Base-by-base conservation (phyloP, 176 grass and related monocot species). In the Aegilops bicornis region DNA sequence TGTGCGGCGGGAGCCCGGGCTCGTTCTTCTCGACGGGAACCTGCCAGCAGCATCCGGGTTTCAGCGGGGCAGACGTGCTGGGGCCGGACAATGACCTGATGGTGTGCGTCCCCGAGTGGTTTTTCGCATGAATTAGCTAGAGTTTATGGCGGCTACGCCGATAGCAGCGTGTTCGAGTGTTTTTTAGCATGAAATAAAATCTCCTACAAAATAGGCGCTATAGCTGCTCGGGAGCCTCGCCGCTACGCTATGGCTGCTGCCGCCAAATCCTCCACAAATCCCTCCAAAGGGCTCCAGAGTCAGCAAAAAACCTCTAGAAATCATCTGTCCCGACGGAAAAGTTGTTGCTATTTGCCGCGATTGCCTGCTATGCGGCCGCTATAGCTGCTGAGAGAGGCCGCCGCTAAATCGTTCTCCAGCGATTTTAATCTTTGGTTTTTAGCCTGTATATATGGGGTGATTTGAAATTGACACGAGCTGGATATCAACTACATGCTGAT, bases 11-110 rank as follows among this genome's bases (percentile, higher is more conserved):
- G 25, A 99, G 90, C 77, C 97, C 97, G 15, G 92, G 72, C 84
- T 99, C 90, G 7, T 94, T 92, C 4, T 95, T 97, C 77, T 97
- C 97, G 1, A 89, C 87, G 3, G 86, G 85, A 4, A 91, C 87
- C 17, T 91, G 87, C 86, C 93, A 90, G 22, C 86, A 84, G 81
- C 82, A 75, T 17, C 24, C 16, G n/a, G 84, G 89, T 25, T 64
- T 45, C 76, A 50, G 36, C 69, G 70, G 37, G n/a, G 69, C 64
- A n/a, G 67, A 81, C 67, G 47, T 16, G 60, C 68, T 84, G 20
- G 76, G 48, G 47, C n/a, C 12, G n/a, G 62, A 85, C 30, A 77
- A 91, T 73, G 89, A 78, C 71, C 82, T 85, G 23, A 30, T 85
- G 31, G n/a, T 78, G 77, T 85, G 63, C 7, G 71, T 82, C 33